Base-by-base conservation (phyloP, 108 stramenopile genomes). In the Craspedostauros australis region DNA sequence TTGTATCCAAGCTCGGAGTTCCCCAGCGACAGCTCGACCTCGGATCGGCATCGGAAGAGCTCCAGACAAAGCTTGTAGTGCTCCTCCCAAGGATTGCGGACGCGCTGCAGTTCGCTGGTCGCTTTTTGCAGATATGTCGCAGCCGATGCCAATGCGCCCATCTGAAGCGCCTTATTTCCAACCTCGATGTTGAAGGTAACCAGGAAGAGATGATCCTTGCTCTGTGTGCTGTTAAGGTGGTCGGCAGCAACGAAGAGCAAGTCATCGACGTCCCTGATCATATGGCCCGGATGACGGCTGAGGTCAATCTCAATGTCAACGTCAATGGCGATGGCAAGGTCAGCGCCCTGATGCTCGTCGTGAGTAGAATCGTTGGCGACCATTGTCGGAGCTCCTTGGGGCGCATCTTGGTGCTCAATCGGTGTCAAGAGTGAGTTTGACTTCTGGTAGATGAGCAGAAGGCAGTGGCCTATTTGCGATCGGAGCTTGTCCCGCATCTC, bases 31-130 rank as follows among this genome's bases (percentile, higher is more conserved):
- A 64, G 33, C 22, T 69, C 64, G 7, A 48, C 52, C 19, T 65
- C 48, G 15, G 56, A 32, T 5, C 47, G 21, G 12, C 57, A 40
- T 21, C 48, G 36, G 29, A 51, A 60, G 4, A 75, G 6, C 7
- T 33, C 28, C 11, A 69, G 57, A n/a, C 50, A 48, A 16, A 75
- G 39, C 18, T 75, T 45, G 39, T 75, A 75, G 22, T 75, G 57
- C 8, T 38, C 27, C 34, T 34, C n/a, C 73, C 73, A 75, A 7
- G 41, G 39, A 33, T 51, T 21, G 8, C 33, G 16, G 15, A 49
- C 7, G 22, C 55, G 50, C n/a, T n/a, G n/a, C n/a, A n/a, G n/a
- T n/a, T n/a, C n/a, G n/a, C n/a, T n/a, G 2, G 61, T 14, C 3
- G 50, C 67, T 21, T 43, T n/a, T 31, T 47, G 50, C 28, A 68